Evolutionary conservation across 768 basidiomycete species (phyloP).

Genomic region (Suillus tomentosus): DNA sequence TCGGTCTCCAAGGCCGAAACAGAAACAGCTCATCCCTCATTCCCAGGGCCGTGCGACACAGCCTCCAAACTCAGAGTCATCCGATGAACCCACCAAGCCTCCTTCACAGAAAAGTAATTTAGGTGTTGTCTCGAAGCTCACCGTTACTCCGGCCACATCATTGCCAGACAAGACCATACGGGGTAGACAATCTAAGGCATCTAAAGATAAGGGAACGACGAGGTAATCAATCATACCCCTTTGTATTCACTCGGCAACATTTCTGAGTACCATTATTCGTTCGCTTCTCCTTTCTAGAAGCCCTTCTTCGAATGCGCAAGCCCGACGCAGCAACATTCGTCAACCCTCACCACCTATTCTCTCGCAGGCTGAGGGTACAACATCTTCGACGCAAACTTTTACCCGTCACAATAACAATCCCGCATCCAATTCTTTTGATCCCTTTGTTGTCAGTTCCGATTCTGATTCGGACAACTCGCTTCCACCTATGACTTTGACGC

Average conservation of each 20-base stretch:
- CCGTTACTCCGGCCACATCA: constrained; percentile 21
- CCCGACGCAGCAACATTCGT: constrained; percentile 54
- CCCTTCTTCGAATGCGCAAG: constrained; percentile 44
- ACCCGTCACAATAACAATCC: constrained; percentile 33
- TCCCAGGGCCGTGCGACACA: constrained; percentile 27
- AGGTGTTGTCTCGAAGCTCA: constrained; percentile 35
- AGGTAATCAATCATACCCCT: constrained; percentile 36
- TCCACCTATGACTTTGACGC: constrained; percentile 32
- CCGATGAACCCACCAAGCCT: constrained; percentile 34
- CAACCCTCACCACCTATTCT: constrained; percentile 63
- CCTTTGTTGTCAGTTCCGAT: constrained; percentile 51
- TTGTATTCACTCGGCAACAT: neutral
- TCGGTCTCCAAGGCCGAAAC: constrained; percentile 41
- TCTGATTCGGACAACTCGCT: constrained; percentile 43
- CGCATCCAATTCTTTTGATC: constrained; percentile 44
- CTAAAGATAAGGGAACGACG: constrained; percentile 44
- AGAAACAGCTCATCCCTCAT: constrained; percentile 28
- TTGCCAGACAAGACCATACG: constrained; percentile 33
- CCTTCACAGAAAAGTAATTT: constrained; percentile 28
- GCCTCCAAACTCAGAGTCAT: constrained; percentile 25
- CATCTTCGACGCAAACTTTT: constrained; percentile 26
- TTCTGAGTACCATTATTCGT: neutral
- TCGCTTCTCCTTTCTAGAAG: constrained; percentile 37
- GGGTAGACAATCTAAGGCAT: constrained; percentile 38
- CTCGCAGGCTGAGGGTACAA: constrained; percentile 67